phyloP scores from a whole-genome alignment of 2,329 filamentous ascomycete species.

The Exophiala calicioides region DNA sequence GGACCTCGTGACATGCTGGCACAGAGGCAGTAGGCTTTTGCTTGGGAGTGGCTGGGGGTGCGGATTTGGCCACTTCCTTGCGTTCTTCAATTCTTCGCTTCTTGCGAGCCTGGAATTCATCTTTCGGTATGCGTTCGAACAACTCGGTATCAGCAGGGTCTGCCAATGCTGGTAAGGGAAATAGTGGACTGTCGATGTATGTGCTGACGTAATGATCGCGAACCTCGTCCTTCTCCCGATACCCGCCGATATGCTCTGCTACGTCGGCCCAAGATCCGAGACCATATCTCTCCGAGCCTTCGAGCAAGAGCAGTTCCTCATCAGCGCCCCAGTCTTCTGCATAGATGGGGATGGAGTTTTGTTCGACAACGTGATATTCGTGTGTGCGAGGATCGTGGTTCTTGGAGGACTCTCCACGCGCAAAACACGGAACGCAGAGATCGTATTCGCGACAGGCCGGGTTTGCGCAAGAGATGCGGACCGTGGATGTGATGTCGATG shows the following conservation, averaged over 20 bases:
- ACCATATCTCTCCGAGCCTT: conserved; percentile 94
- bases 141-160: conserved; percentile 78
- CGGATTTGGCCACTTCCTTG: conserved; percentile 82
- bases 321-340: conserved; percentile 94
- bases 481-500: conserved; percentile 93
- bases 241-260: conserved; percentile 95
- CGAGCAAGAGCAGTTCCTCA: conserved; percentile 88
- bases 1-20: conserved; percentile 94
- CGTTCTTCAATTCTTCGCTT: conserved; percentile 91
- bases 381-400: conserved; percentile 86
- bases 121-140: conserved; percentile 77
- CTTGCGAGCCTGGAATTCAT: conserved; percentile 90
- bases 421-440: conserved; percentile 93
- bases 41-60: conserved; percentile 80
- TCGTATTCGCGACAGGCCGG: conserved; percentile 88
- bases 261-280: conserved; percentile 97
- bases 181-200: conserved; percentile 79
- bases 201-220: conserved; percentile 89
- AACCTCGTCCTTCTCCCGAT: conserved; percentile 91
- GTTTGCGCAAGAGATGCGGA: conserved; percentile 90
- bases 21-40: conserved; percentile 95
- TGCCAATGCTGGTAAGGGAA: conserved; percentile 83
- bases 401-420: conserved; percentile 75
- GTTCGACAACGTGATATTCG: conserved; percentile 90
- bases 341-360: conserved; percentile 97